Base-by-base conservation (phyloP, 1,284 basidiomycete species). In the Cryptococcus sp. region DNA sequence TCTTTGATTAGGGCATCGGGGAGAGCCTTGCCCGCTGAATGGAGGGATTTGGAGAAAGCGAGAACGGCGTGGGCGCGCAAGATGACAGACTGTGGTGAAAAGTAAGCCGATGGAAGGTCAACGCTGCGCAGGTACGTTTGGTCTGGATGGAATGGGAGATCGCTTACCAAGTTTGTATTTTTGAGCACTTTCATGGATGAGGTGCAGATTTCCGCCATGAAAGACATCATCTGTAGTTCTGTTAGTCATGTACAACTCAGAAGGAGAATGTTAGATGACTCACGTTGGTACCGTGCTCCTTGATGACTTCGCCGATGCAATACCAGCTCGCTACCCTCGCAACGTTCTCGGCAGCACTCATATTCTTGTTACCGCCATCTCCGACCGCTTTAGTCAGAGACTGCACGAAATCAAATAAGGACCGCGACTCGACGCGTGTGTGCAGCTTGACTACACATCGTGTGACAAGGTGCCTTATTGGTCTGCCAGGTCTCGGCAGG, bases 371-470 rank as follows among this genome's bases (percentile, higher is more conserved):
- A 2, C 75, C 75, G 64, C 74, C 75, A 61, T 78, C 75, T n/a
- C 93, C 89, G 0, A 87, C 86, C 13, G 87, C 83, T 78, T 87
- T 91, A 55, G 93, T 76, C 54, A 93, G 83, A 1, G 83, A 75
- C 69, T 92, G 89, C n/a, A 95, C 75, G 7, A 89, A 88, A 69
- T 98, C 94, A 67, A 93, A 97, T 52, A 96, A 78, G 1, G 87
- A 86, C 72, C 87, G 84, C 3, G 87, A 87, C 71, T 97, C 93
- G 63, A 89, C 89, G 17, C 87, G 84, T 38, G 82, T 83, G 78
- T 95, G 94, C n/a, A 96, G 69, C 20, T 82, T 75, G 52, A 91
- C 79, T 46, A 97, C 78, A 68, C 90, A 92, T 80, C 89, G 82
- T 6, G 89, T 86, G 48, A 89, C 83, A 3, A 92, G 81, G 60